These are phyloP conservation scores for Sporobolomyces roseus DNA, from an alignment of 768 basidiomycete genomes.

Conservation along the genomic window DNA sequence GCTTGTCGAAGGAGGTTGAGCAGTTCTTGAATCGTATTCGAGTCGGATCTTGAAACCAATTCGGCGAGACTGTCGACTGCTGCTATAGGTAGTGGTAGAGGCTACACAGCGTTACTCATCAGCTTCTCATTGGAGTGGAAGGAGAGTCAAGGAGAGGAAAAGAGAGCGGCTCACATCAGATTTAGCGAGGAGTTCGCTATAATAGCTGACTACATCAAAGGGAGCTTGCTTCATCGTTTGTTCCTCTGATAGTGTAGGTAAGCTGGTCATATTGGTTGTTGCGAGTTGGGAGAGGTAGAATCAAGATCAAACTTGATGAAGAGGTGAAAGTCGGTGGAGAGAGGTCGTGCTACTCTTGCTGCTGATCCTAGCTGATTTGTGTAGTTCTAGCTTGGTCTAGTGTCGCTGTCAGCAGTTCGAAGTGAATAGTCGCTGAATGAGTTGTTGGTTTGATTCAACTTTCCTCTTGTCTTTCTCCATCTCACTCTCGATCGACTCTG, in stretches of 20 bases:
- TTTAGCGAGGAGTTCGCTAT: conserved; percentile 16
- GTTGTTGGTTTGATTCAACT: too few relatives aligned
- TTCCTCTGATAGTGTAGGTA: conserved; percentile 2
- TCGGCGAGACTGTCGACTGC: conserved; percentile 42
- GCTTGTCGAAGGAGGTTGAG: conserved; percentile 75
- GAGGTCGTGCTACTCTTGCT: background rate
- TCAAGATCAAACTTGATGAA: too few relatives aligned
- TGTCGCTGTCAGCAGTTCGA: too few relatives aligned
- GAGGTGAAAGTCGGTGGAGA: background rate
- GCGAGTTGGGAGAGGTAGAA: background rate
- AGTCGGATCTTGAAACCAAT: conserved; percentile 37
- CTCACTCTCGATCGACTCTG: too few relatives aligned
- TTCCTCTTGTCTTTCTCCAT: background rate
- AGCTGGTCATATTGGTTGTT: background rate
- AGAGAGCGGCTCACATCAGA: conserved; percentile 18
- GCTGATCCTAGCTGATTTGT: too few relatives aligned
- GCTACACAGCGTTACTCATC: conserved; percentile 13
- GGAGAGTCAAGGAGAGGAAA: background rate
- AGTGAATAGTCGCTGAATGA: too few relatives aligned
- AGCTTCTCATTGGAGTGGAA: background rate
- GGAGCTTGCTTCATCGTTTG: background rate
- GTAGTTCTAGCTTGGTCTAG: too few relatives aligned
- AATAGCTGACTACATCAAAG: conserved; percentile 21
- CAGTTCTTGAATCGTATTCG: conserved; percentile 91
- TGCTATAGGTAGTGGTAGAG: conserved; percentile 42